phyloP scores from a whole-genome alignment of 495 filamentous ascomycete species.

The Penicillium goetzii region DNA sequence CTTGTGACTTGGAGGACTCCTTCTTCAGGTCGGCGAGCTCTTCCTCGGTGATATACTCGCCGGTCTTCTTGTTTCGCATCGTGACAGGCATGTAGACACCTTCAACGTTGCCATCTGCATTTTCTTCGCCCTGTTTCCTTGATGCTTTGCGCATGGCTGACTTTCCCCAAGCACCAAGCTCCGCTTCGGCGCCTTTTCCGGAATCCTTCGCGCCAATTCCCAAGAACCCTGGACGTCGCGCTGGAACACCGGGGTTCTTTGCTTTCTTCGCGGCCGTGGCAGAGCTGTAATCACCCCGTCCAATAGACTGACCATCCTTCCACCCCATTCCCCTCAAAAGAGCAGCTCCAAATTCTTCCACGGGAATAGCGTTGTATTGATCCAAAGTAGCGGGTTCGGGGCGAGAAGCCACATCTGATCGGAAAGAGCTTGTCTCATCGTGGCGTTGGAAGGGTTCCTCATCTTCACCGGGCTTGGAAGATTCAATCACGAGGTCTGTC shows the following conservation, averaged over 20 bases:
- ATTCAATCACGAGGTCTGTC: slow-evolving; percentile 64
- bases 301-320: slow-evolving; percentile 80
- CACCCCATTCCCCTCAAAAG: slow-evolving; percentile 91
- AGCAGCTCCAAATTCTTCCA: slow-evolving; percentile 91
- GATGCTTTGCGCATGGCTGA: slow-evolving; percentile 61
- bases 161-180: slow-evolving; percentile 76
- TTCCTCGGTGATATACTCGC: slow-evolving; percentile 66
- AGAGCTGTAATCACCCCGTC: slow-evolving; percentile 55
- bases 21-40: slow-evolving; percentile 58
- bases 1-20: slow-evolving; percentile 38
- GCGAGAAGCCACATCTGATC: slow-evolving; percentile 66
- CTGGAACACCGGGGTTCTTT: slow-evolving; percentile 50
- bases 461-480: slow-evolving; percentile 27
- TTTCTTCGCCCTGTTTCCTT: slow-evolving; percentile 49
- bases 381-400: slow-evolving; percentile 77
- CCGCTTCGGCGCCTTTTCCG: slow-evolving; percentile 72
- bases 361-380: slow-evolving; percentile 84
- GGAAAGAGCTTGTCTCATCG: slow-evolving; percentile 72
- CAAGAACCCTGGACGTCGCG: slow-evolving; percentile 75
- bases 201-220: slow-evolving; percentile 79
- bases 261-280: slow-evolving; percentile 31
- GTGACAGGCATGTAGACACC: slow-evolving; percentile 68
- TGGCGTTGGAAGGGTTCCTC: slow-evolving; percentile 34
- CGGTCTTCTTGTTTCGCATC: slow-evolving; percentile 67
- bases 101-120: slow-evolving; percentile 44